Evolutionary conservation across 2,329 filamentous ascomycete species (phyloP).

Genomic region (Alternaria arbusti): DNA sequence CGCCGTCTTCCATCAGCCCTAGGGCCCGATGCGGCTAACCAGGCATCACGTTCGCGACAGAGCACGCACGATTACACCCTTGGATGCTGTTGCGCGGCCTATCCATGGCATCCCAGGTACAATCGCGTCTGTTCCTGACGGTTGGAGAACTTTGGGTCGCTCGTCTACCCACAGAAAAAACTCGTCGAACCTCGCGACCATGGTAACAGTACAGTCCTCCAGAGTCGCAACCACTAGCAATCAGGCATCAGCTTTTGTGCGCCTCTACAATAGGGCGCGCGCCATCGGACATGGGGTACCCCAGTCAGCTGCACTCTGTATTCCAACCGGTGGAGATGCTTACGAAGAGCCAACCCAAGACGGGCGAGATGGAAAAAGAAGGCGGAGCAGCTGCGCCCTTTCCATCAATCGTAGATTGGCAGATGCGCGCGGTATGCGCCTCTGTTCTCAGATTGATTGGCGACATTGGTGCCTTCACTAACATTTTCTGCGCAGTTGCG

Average conservation of each 20-base stretch:
- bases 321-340: slow-evolving; percentile 31
- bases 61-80: background rate
- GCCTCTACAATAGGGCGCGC: slow-evolving; percentile 35
- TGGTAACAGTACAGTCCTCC: background rate
- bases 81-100: background rate
- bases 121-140: background rate
- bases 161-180: background rate
- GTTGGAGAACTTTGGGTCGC: background rate
- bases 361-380: slow-evolving; percentile 30
- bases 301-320: slow-evolving; percentile 26
- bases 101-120: background rate
- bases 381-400: slow-evolving; percentile 39
- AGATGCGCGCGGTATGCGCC: slow-evolving; percentile 8
- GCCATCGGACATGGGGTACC: slow-evolving; percentile 23
- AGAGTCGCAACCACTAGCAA: background rate
- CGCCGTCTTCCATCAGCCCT: slow-evolving; percentile 22
- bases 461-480: background rate
- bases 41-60: slow-evolving; percentile 4
- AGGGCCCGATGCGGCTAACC: slow-evolving; percentile 5
- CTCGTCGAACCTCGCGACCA: background rate
- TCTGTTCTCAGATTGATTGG: background rate
- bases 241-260: slow-evolving; percentile 30
- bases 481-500: background rate
- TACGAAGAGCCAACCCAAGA: slow-evolving; percentile 31
- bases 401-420: slow-evolving; percentile 16